phyloP scores from a whole-genome alignment of 371 early-diverging fungal genomes.

The Lichtheimia ornata region DNA sequence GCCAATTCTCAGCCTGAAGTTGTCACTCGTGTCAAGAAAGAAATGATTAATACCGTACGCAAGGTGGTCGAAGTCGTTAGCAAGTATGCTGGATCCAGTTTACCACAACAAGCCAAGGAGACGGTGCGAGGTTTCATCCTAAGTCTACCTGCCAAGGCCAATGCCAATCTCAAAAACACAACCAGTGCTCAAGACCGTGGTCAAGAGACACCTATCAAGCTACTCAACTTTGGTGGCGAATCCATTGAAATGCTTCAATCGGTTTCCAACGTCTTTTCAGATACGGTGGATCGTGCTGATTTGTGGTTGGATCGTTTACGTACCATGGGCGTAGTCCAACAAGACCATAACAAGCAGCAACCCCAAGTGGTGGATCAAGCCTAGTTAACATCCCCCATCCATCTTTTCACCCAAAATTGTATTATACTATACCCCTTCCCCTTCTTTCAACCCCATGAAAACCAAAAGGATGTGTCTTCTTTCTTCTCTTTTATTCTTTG shows the following conservation, averaged over 20 bases:
- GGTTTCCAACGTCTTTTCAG: conserved; percentile 67
- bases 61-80: conserved; percentile 84
- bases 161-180: conserved; percentile 34
- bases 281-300: conserved; percentile 77
- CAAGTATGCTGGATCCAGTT: conserved; percentile 78
- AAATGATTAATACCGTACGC: conserved; percentile 82
- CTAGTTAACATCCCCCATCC: background rate
- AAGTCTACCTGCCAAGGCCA: conserved; percentile 77
- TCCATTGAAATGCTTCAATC: conserved; percentile 71
- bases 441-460: background rate
- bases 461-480: background rate
- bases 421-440: conserved; percentile 1
- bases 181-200: conserved; percentile 23
- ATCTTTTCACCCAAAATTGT: background rate
- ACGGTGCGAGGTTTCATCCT: conserved; percentile 85
- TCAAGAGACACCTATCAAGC: conserved; percentile 20
- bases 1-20: conserved; percentile 6
- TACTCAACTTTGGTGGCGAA: conserved; percentile 69
- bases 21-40: conserved; percentile 61
- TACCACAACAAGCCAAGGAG: conserved; percentile 78
- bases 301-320: conserved; percentile 56
- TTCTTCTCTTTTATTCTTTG: conserved; percentile 1
- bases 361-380: background rate
- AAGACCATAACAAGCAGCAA: background rate
- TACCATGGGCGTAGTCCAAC: conserved; percentile 28